Evolutionary conservation across 169 alveolate genomes (phyloP).

Genomic region (Eimeria acervulina): DNA sequence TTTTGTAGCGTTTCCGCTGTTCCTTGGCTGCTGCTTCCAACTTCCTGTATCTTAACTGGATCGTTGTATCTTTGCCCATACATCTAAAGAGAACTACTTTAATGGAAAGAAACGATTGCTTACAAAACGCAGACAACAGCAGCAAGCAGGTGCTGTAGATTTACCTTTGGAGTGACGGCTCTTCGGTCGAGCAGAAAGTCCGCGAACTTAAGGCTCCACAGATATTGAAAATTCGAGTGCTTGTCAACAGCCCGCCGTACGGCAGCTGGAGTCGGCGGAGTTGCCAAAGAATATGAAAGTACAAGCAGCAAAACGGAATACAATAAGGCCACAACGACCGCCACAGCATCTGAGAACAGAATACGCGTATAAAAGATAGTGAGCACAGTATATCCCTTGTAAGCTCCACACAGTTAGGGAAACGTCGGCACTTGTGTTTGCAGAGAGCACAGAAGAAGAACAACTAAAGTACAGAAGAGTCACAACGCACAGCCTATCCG

Average conservation of each 20-base stretch:
- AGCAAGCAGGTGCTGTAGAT: neutral
- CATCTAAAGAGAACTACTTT: neutral
- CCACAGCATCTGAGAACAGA: constrained; percentile 44
- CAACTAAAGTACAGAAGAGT: neutral
- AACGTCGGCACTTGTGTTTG: neutral
- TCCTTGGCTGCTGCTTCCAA: neutral
- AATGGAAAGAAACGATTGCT: neutral
- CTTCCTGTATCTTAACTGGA: neutral
- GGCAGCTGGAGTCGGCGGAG: constrained; percentile 37
- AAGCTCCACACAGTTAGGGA: neutral
- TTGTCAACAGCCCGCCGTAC: constrained; percentile 13
- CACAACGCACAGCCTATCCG: no score
- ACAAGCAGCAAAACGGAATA: constrained; percentile 38
- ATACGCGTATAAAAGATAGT: neutral
- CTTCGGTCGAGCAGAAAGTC: constrained; percentile 53
- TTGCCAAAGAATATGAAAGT: constrained; percentile 51
- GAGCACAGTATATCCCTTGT: neutral
- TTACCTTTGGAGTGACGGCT: constrained; percentile 46
- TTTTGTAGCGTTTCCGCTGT: neutral
- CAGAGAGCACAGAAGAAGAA: neutral
- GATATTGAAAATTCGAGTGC: constrained; percentile 36
- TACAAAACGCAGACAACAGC: neutral
- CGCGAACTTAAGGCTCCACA: constrained; percentile 11
- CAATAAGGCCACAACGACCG: constrained; percentile 4
- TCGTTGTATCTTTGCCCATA: neutral